Conservation (phyloP, 2,329 filamentous ascomycete genomes). For the Aspergillus pseudoterreus region DNA sequence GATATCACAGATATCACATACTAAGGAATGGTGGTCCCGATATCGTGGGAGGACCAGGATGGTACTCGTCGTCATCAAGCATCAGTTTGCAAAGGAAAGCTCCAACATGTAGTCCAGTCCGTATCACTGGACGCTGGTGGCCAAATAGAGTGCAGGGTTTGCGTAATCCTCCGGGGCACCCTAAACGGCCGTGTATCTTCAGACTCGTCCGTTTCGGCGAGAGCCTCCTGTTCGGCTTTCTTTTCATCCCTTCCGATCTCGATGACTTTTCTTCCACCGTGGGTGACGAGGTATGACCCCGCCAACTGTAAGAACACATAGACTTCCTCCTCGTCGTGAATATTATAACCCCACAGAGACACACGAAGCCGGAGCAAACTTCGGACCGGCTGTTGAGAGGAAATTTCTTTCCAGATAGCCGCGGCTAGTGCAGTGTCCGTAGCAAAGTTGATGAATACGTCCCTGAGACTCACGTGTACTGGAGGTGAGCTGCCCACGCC, state of each 20-base stretch:
- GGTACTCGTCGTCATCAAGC: too few relatives aligned
- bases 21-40: too few relatives aligned
- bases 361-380: not conserved
- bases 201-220: not conserved
- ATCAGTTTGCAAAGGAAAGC: not conserved
- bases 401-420: constrained; percentile 3
- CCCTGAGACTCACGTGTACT: not conserved
- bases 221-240: not conserved
- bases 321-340: not conserved
- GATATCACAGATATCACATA: too few relatives aligned
- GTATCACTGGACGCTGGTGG: not conserved
- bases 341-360: not conserved
- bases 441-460: not conserved
- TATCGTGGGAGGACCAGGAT: too few relatives aligned
- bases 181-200: not conserved
- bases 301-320: not conserved
- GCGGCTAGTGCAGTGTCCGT: not conserved
- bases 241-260: not conserved
- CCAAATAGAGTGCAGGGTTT: not conserved
- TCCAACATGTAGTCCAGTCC: not conserved
- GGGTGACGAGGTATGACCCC: not conserved
- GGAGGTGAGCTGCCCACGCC: too few relatives aligned
- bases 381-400: not conserved
- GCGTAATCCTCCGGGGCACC: not conserved
- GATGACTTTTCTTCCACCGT: not conserved